phyloP scores from a whole-genome alignment of 306 rosid species.

The Quercus parvula region DNA sequence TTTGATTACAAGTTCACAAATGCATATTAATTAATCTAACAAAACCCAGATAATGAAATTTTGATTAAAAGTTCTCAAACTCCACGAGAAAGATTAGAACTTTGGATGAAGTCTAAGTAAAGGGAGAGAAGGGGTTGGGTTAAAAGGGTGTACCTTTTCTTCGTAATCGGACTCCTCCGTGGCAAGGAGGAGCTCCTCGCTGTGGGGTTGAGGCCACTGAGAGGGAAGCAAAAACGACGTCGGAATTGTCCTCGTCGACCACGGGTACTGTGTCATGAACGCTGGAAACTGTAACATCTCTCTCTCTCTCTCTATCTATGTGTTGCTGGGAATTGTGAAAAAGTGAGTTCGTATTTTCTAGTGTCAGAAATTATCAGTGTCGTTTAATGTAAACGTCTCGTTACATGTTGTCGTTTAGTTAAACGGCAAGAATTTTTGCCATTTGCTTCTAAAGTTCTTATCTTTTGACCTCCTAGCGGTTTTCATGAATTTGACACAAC shows the following conservation, averaged over 20 bases:
- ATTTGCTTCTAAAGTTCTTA: too few species aligned
- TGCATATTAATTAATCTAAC: not conserved
- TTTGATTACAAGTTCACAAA: not conserved
- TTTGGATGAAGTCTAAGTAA: not conserved
- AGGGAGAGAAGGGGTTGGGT: not conserved
- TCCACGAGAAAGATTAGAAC: not conserved
- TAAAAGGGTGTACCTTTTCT: conserved; percentile 56
- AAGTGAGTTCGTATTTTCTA: too few species aligned
- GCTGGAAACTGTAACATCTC: conserved; percentile 91
- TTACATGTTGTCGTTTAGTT: too few species aligned
- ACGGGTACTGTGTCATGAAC: conserved; percentile 80
- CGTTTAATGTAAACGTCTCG: too few species aligned
- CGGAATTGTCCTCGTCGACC: conserved; percentile 75
- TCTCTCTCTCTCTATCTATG: not conserved
- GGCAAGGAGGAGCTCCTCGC: conserved; percentile 85
- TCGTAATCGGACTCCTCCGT: conserved; percentile 88
- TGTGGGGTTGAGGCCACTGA: conserved; percentile 92
- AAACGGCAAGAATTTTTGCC: too few species aligned
- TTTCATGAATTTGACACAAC: too few species aligned
- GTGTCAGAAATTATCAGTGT: too few species aligned
- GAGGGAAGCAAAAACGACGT: conserved; percentile 79
- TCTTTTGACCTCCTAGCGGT: too few species aligned
- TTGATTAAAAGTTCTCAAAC: not conserved
- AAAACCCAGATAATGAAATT: not conserved
- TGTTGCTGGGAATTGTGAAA: too few species aligned